Conservation (phyloP, 1,284 basidiomycete genomes). For the Trichosporon faecale region DNA sequence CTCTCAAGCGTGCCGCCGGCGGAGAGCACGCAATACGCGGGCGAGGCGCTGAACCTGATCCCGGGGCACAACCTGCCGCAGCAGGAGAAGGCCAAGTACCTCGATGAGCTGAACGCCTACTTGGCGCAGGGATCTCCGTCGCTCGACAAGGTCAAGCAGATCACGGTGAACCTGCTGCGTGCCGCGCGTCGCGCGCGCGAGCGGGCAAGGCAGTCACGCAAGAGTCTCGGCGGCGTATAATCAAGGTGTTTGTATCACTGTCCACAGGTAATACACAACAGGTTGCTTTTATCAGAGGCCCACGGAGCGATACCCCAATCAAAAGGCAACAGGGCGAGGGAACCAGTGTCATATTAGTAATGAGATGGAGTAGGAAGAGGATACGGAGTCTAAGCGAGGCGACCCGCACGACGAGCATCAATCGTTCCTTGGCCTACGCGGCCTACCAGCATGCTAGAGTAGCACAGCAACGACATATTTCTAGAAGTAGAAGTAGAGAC, state of each 20-base stretch:
- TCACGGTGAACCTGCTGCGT: constrained; percentile 37
- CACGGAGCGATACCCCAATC: not conserved
- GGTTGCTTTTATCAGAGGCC: not conserved
- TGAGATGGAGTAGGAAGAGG: not conserved
- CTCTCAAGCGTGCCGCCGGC: constrained; percentile 63
- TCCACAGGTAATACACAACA: not conserved
- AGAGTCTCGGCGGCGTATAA: constrained; percentile 23
- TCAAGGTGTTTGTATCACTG: not conserved
- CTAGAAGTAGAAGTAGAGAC: constrained; percentile 9
- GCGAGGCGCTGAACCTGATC: constrained; percentile 67
- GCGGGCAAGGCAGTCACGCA: constrained; percentile 26
- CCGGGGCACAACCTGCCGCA: constrained; percentile 63
- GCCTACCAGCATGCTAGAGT: not conserved
- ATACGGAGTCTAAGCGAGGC: too few relatives aligned
- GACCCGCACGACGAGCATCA: not conserved
- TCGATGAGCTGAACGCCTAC: constrained; percentile 69
- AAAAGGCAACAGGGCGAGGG: not conserved
- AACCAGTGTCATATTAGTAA: not conserved
- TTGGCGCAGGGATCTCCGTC: constrained; percentile 37
- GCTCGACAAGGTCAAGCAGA: constrained; percentile 35
- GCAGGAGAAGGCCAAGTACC: constrained; percentile 69
- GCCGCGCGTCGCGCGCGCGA: constrained; percentile 45
- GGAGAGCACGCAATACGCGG: constrained; percentile 70
- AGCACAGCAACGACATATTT: not conserved
- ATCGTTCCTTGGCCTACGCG: not conserved